Evolutionary conservation across 1,139 yeast species (phyloP).

Genomic region (Scheffersomyces parashehatae): DNA sequence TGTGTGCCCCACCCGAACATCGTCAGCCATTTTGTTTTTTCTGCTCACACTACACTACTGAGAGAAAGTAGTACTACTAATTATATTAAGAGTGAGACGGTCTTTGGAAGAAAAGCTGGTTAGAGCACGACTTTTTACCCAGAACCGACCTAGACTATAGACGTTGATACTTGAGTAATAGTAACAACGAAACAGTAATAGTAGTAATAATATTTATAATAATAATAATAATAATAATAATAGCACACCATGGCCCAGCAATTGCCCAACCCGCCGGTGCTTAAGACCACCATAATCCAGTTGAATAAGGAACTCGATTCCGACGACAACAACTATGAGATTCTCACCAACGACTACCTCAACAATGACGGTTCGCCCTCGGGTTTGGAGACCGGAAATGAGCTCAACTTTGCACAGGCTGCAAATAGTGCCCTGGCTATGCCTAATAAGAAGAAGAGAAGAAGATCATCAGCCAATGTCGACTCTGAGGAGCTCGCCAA

Average conservation of each 20-base stretch:
- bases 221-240: too few species aligned
- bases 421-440: slow-evolving; percentile 2
- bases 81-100: too few species aligned
- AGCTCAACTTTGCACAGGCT: background rate
- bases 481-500: slow-evolving; percentile 57
- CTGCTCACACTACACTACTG: too few species aligned
- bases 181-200: too few species aligned
- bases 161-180: too few species aligned
- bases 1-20: too few species aligned
- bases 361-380: slow-evolving; percentile 3
- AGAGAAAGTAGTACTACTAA: too few species aligned
- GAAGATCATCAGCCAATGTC: slow-evolving; percentile 47
- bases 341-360: slow-evolving; percentile 40
- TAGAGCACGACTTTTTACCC: too few species aligned
- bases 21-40: too few species aligned
- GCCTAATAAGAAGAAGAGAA: slow-evolving; percentile 40
- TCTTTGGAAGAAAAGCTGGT: too few species aligned
- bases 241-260: background rate
- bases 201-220: too few species aligned
- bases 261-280: slow-evolving; percentile 60
- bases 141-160: too few species aligned
- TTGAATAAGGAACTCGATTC: slow-evolving; percentile 50
- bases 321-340: slow-evolving; percentile 43
- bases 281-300: slow-evolving; percentile 63
- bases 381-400: background rate